phyloP scores from a whole-genome alignment of 345 rosid species.

The Orychophragmus violaceus region DNA sequence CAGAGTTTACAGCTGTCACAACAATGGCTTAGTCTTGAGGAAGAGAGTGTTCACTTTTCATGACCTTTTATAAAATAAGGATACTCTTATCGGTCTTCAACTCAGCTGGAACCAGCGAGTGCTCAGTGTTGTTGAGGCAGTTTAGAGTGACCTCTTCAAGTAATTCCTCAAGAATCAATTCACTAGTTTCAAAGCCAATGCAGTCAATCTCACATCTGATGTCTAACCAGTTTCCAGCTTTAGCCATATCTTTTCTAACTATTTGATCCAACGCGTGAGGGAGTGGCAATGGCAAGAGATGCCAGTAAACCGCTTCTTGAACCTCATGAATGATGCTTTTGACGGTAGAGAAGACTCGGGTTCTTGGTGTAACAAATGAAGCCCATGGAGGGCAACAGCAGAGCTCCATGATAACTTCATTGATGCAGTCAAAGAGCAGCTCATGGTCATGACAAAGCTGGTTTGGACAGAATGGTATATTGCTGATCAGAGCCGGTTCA shows the following conservation, averaged over 20 bases:
- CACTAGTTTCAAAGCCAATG: constrained; percentile 49
- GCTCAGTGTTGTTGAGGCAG: constrained; percentile 21
- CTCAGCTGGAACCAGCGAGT: constrained; percentile 21
- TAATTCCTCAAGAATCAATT: constrained; percentile 58
- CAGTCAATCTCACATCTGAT: constrained; percentile 45
- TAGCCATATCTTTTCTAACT: constrained; percentile 71
- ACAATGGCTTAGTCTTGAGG: constrained; percentile 7
- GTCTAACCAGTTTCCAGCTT: constrained; percentile 74
- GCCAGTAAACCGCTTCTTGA: constrained; percentile 63
- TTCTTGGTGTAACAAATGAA: constrained; percentile 43
- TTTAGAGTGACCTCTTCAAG: constrained; percentile 45
- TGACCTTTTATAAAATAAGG: constrained; percentile 12
- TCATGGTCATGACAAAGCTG: constrained; percentile 51
- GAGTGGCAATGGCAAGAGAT: constrained; percentile 56
- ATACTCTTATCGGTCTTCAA: constrained; percentile 30
- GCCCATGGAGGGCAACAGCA: constrained; percentile 55
- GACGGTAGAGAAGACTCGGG: constrained; percentile 45
- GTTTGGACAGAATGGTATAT: constrained; percentile 51
- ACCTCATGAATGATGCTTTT: constrained; percentile 49
- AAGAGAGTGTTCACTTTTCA: not conserved
- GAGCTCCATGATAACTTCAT: constrained; percentile 71
- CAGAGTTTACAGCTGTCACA: constrained; percentile 1
- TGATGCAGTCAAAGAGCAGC: constrained; percentile 71
- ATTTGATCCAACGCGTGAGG: constrained; percentile 75
- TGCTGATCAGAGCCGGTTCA: constrained; percentile 49